These are phyloP conservation scores for Diaporthe vaccinii DNA, from an alignment of 2,329 filamentous ascomycete genomes.

Conservation along the genomic window DNA sequence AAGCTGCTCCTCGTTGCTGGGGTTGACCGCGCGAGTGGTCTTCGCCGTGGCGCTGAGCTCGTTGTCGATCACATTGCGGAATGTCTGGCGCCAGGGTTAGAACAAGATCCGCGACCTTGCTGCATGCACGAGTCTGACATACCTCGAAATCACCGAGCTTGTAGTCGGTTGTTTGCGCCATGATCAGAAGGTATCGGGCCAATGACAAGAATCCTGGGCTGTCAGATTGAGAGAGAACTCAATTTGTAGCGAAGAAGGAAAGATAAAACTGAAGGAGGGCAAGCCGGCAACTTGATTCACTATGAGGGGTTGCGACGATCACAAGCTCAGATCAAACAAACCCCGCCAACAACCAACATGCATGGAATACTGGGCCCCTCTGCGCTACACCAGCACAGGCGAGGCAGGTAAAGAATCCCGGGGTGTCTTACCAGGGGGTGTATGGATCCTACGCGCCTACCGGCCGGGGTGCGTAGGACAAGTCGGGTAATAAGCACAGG, in stretches of 20 bases:
- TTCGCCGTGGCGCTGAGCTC: slow-evolving; percentile 39
- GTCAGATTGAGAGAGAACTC: not conserved
- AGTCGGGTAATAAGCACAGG: not conserved
- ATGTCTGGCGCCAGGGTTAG: slow-evolving; percentile 30
- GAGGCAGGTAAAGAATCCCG: not conserved
- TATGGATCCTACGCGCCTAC: not conserved
- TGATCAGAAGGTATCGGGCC: not conserved
- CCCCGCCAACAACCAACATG: not conserved
- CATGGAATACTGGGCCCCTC: slow-evolving; percentile 2
- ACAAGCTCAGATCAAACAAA: not conserved
- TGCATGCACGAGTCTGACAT: not conserved
- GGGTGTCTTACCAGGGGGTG: not conserved
- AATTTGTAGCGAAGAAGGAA: not conserved
- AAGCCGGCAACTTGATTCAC: not conserved
- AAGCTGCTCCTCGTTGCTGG: slow-evolving; percentile 50
- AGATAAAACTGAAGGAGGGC: not conserved
- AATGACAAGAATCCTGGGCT: not conserved
- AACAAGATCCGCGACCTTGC: not conserved
- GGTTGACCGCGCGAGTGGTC: slow-evolving; percentile 51
- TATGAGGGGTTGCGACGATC: not conserved
- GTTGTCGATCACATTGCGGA: slow-evolving; percentile 47
- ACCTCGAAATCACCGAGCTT: slow-evolving; percentile 35
- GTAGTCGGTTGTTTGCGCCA: slow-evolving; percentile 6
- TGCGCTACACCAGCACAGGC: slow-evolving; percentile 1
- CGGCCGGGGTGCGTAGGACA: too few relatives aligned